These are phyloP conservation scores for Hyparrhenia diplandra DNA, from an alignment of 176 grass and related monocot species.

Conservation along the genomic window DNA sequence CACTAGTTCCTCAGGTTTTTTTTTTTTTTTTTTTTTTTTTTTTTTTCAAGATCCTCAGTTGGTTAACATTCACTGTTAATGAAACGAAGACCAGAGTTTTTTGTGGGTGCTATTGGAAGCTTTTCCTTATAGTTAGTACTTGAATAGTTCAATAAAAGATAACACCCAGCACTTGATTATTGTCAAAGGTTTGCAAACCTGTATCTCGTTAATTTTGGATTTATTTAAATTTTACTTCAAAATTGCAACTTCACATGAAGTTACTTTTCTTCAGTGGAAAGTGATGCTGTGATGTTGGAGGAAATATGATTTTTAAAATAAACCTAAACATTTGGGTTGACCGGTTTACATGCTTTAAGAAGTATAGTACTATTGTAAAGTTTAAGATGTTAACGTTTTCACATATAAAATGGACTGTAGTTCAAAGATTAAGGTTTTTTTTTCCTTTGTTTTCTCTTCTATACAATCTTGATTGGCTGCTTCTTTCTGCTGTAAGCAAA, in stretches of 20 bases:
- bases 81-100: background rate
- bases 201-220: background rate
- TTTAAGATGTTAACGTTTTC: background rate
- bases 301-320: background rate
- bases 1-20: background rate
- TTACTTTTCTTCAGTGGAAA: background rate
- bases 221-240: background rate
- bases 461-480: slow-evolving; percentile 22
- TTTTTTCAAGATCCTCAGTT: too few species aligned
- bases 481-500: slow-evolving; percentile 9
- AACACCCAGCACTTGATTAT: background rate
- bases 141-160: background rate
- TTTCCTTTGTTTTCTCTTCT: background rate
- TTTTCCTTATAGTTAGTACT: background rate
- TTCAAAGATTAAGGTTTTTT: background rate
- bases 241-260: background rate
- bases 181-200: background rate
- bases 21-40: too few species aligned
- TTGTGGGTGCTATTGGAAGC: background rate
- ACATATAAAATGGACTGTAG: background rate
- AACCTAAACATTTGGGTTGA: background rate
- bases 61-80: background rate
- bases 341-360: background rate
- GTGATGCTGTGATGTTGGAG: background rate
- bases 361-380: background rate